Evolutionary conservation across 2,329 filamentous ascomycete genomes (phyloP).

Genomic region (Claviceps sp.): DNA sequence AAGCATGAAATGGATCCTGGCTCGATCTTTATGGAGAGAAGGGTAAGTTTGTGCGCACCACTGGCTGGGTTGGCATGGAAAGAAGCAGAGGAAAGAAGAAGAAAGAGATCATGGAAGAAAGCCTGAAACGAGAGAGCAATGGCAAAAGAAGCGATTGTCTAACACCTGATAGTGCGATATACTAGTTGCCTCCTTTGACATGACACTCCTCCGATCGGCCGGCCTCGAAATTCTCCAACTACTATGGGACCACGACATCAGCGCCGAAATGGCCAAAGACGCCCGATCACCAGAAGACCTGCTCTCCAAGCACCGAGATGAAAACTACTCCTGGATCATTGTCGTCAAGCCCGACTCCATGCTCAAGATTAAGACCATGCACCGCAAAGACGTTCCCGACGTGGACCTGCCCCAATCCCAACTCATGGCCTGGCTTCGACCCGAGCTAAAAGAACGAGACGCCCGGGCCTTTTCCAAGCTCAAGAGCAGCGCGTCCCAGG

Average conservation of each 20-base stretch:
- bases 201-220: constrained; percentile 56
- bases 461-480: constrained; percentile 40
- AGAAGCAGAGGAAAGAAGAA: constrained; percentile 20
- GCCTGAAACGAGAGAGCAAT: background rate
- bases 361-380: constrained; percentile 68
- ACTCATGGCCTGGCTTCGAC: constrained; percentile 65
- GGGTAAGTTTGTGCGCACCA: constrained; percentile 32
- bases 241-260: constrained; percentile 75
- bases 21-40: constrained; percentile 45
- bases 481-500: constrained; percentile 16
- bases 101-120: constrained; percentile 32
- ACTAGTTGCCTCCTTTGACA: constrained; percentile 77
- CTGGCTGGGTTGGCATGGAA: too few relatives aligned
- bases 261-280: constrained; percentile 75
- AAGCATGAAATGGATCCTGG: constrained; percentile 51
- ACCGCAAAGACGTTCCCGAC: constrained; percentile 61
- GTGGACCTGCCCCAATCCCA: constrained; percentile 62
- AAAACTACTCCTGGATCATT: constrained; percentile 73
- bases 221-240: constrained; percentile 66
- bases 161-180: constrained; percentile 55
- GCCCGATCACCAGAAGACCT: constrained; percentile 69
- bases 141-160: background rate
- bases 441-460: constrained; percentile 70
- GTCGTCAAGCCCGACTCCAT: constrained; percentile 68
- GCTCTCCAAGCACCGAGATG: constrained; percentile 60